Evolutionary conservation across 148 eudicot genomes (phyloP).

Genomic region (Rhododendron molle): DNA sequence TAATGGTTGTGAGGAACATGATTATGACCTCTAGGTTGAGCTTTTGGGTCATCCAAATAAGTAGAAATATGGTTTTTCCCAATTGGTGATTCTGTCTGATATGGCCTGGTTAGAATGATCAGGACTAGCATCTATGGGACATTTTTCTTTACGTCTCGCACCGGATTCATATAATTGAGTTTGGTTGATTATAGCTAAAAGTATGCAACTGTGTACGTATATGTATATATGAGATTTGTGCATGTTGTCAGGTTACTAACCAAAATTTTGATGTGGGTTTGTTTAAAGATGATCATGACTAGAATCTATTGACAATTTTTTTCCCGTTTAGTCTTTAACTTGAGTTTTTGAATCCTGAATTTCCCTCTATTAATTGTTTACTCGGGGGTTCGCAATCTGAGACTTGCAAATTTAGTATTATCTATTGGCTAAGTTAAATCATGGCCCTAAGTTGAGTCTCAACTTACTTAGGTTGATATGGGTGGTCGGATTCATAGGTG

Average conservation of each 20-base stretch:
- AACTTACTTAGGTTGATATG: not conserved
- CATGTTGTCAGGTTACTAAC: not conserved
- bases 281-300: not conserved
- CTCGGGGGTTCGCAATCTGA: not conserved
- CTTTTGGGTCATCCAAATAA: not conserved
- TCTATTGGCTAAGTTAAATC: not conserved
- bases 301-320: not conserved
- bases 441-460: not conserved
- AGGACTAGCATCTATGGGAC: not conserved
- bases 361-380: not conserved
- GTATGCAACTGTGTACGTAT: not conserved
- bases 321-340: not conserved
- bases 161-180: not conserved
- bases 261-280: not conserved
- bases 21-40: not conserved
- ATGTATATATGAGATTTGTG: not conserved
- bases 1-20: not conserved
- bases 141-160: not conserved
- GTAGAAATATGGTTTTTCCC: not conserved
- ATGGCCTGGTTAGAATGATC: not conserved
- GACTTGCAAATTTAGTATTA: not conserved
- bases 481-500: not conserved
- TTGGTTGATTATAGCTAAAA: not conserved
- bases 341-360: conserved; percentile 8
- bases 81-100: not conserved